A percentile compares a stretch with the other conserved stretches of the same genome.
Evolutionary conservation across 2,329 filamentous ascomycete genomes (phyloP).

Genomic region (Chaetomium sp.): DNA sequence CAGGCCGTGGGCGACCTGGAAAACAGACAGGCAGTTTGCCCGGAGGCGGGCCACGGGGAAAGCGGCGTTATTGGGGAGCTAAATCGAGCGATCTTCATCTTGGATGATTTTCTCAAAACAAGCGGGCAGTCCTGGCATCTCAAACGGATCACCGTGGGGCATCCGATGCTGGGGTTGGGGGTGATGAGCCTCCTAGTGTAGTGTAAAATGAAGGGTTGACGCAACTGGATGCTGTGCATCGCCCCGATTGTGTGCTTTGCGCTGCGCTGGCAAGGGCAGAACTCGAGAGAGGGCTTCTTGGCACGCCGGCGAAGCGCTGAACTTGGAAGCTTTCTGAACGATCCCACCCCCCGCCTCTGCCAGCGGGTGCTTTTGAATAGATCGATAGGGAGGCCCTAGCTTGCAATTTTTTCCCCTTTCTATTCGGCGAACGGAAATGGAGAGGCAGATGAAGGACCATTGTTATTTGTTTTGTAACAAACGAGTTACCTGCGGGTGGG

Average conservation of each 20-base stretch:
- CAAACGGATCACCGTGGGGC: background rate
- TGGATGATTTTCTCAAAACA: background rate
- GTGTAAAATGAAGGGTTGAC: background rate
- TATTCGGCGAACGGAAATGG: too few relatives aligned
- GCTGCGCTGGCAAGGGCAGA: background rate
- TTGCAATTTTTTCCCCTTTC: too few relatives aligned
- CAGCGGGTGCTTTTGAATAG: background rate
- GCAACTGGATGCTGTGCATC: background rate
- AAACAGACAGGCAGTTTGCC: background rate
- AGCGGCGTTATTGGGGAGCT: too few relatives aligned
- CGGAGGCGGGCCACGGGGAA: background rate
- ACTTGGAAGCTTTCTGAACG: background rate
- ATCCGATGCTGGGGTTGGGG: background rate
- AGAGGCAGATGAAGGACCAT: too few relatives aligned
- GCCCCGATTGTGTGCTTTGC: constrained; percentile 3
- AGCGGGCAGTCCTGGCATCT: background rate
- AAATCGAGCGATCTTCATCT: constrained; percentile 16
- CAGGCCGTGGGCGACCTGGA: background rate
- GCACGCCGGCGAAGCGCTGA: constrained; percentile 6
- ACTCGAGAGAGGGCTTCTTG: constrained; percentile 1
- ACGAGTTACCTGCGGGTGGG: too few relatives aligned
- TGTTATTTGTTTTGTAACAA: too few relatives aligned
- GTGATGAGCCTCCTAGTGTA: background rate
- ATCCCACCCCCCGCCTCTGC: background rate
- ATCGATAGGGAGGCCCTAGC: background rate